Percentiles rank a stretch among this genome's conserved stretches.
These are phyloP conservation scores for Fusarium sp. DNA, from an alignment of 2,329 filamentous ascomycete species.

Conservation along the genomic window DNA sequence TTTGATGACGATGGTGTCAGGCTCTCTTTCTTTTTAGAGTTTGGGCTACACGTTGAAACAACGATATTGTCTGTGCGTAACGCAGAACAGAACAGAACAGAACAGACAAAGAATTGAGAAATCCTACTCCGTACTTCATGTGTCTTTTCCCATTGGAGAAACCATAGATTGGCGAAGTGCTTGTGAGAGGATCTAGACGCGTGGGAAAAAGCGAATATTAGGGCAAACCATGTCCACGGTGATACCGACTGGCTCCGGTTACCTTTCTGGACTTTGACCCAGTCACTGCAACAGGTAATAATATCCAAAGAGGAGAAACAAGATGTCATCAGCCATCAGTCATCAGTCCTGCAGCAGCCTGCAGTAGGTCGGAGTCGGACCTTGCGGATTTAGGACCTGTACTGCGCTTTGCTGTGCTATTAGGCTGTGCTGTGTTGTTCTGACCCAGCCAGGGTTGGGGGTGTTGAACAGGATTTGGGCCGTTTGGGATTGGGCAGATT, in stretches of 20 bases:
- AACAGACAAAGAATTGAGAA: not conserved
- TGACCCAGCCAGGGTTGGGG: not conserved
- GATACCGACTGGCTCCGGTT: not conserved
- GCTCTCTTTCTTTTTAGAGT: constrained; percentile 5
- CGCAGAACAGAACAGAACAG: too few species aligned
- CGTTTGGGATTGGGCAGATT: constrained; percentile 16
- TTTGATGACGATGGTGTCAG: not conserved
- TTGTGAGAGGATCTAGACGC: not conserved
- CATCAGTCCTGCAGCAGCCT: constrained; percentile 10
- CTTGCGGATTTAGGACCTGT: constrained; percentile 13
- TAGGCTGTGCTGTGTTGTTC: not conserved
- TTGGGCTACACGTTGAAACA: not conserved
- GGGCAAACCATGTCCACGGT: not conserved
- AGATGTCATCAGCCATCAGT: not conserved
- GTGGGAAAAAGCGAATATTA: constrained; percentile 16
- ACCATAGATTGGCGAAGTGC: not conserved
- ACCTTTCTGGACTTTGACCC: not conserved
- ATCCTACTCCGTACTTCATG: not conserved
- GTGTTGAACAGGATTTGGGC: constrained; percentile 9
- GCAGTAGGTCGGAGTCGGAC: constrained; percentile 4
- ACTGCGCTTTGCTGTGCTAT: not conserved
- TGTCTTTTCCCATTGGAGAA: not conserved
- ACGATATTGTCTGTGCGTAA: not conserved
- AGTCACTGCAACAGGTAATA: not conserved
- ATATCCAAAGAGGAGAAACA: not conserved